Evolutionary conservation across 352 stramenopile genomes (phyloP), one percentile per base, ranked within the genome.

Genomic region (Phytophthora niederhauseri): DNA sequence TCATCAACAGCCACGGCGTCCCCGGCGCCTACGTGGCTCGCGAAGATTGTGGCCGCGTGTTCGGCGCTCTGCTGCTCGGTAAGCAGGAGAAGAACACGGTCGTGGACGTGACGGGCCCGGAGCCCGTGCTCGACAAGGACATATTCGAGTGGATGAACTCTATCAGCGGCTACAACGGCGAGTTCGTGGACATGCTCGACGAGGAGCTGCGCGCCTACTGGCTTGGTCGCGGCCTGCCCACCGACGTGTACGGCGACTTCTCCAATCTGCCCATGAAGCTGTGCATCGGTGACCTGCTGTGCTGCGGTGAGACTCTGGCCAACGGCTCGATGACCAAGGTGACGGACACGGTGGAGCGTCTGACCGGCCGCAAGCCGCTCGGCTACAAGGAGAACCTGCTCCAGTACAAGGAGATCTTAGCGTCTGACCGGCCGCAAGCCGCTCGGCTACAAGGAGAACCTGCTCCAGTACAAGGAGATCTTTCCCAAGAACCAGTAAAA

Each of bases 171-270:
- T 78, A 74, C 59, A 71, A 76, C 51, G 60, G 34, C 30, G 54
- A 76, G 60, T 72, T 67, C 49, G 72, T 79, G 1, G 68, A 76
- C 57, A 66, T 76, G 64, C 20, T 68, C 0, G 72, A 79, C 28
- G 55, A 76, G 20, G 72, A 74, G 36, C 49, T 79, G 14, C 46
- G 61, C 19, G 65, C 46, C 19, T 77, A 58, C 49, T 77, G 70
- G 70, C 65, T 77, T 14, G 58, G 46, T 51, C 60, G 52, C 19
- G 70, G 70, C 14, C 64, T 77, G 24, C 70, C 70, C 17, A 60
- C 24, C 2, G 52, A 72, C 53, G 48, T 75, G 38, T 70, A 62
- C 62, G 68, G 68, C 11, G 62, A 75, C 38, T 75, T 75, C 62
- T 75, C 67, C 19, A 53, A 75, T 34, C 12, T 75, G 4, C 68